Evolutionary conservation across 495 filamentous ascomycete genomes (phyloP).

Genomic region (Talaromyces wortmannii): DNA sequence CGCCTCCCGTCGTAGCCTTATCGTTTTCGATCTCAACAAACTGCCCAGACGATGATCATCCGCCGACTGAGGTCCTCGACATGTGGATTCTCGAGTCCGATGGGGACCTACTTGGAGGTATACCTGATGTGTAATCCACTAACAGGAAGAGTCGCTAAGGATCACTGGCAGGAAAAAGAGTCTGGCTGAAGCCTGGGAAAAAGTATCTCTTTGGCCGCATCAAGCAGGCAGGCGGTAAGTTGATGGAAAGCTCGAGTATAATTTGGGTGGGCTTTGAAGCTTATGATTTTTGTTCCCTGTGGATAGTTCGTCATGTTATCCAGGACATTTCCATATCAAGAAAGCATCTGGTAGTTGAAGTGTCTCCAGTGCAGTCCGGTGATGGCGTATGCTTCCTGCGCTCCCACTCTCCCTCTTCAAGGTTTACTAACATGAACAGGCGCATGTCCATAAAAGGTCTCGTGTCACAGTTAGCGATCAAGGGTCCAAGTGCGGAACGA

Average conservation of each 20-base stretch:
- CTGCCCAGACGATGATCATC: background rate
- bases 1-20: background rate
- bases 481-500: slow-evolving; percentile 72
- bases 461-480: slow-evolving; percentile 60
- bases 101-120: slow-evolving; percentile 37
- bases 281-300: background rate
- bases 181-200: slow-evolving; percentile 80
- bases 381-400: slow-evolving; percentile 54
- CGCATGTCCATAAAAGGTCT: slow-evolving; percentile 52
- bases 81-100: slow-evolving; percentile 45
- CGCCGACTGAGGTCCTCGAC: background rate
- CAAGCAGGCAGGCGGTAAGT: slow-evolving; percentile 41
- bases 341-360: slow-evolving; percentile 74
- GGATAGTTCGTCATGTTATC: slow-evolving; percentile 51
- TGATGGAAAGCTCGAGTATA: background rate
- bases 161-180: slow-evolving; percentile 48
- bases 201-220: slow-evolving; percentile 71
- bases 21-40: background rate
- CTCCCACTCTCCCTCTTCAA: background rate
- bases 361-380: slow-evolving; percentile 56
- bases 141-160: slow-evolving; percentile 10
- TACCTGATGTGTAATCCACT: background rate
- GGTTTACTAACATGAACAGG: slow-evolving; percentile 12
- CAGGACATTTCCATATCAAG: slow-evolving; percentile 75
- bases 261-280: background rate